Conservation (phyloP, 177 flowering plant genomes). For the Vitis hybrid region DNA sequence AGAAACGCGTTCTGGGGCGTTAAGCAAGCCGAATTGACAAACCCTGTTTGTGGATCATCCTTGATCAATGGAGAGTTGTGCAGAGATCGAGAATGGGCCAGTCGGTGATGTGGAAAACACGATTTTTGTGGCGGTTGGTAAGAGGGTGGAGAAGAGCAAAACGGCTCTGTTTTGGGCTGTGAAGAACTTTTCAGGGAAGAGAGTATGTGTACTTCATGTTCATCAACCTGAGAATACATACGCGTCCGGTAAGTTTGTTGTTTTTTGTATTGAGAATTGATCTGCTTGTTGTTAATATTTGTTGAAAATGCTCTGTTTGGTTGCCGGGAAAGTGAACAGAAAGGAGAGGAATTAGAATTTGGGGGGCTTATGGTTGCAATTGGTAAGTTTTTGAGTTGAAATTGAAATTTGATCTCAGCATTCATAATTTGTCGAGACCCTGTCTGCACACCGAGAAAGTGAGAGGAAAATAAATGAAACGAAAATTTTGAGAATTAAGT, state of each 20-base stretch:
- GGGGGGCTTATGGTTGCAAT: neutral
- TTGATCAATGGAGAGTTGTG: neutral
- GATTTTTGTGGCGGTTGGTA: slow-evolving; percentile 61
- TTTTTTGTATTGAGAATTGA: neutral
- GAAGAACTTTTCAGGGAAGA: slow-evolving; percentile 39
- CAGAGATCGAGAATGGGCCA: slow-evolving; percentile 14
- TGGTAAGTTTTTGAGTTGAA: neutral
- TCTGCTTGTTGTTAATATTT: neutral
- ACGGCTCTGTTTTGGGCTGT: slow-evolving; percentile 44
- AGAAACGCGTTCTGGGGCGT: no score
- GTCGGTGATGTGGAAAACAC: slow-evolving; percentile 29
- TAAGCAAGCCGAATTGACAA: no score
- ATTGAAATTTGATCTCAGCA: neutral
- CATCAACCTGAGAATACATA: slow-evolving; percentile 29
- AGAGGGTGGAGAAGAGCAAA: slow-evolving; percentile 35
- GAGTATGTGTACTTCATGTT: slow-evolving; percentile 52
- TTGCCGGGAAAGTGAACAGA: neutral
- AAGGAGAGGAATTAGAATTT: neutral
- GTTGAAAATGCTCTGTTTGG: neutral
- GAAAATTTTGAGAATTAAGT: neutral
- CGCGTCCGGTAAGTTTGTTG: slow-evolving; percentile 22
- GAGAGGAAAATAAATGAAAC: neutral
- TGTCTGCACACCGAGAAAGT: neutral
- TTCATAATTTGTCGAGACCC: neutral
- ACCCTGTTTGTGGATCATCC: no score